Base-by-base conservation (phyloP, 768 basidiomycete genomes). In the Pulveroboletus frians region DNA sequence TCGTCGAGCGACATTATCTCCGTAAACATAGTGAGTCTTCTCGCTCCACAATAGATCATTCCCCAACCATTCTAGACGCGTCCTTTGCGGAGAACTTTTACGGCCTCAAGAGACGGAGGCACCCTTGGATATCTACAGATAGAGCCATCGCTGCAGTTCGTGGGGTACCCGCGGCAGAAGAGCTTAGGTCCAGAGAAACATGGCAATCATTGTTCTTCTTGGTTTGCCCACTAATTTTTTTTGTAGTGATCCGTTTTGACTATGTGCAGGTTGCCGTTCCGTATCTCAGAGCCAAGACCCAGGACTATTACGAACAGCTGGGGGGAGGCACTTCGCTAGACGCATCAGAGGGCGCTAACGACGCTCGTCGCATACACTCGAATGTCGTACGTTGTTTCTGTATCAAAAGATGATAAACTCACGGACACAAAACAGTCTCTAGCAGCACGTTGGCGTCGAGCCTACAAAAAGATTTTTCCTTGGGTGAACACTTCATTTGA, bases 31-130 rank as follows among this genome's bases (percentile, higher is more conserved):
- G 94, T 93, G 53, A 51, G 85, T 66, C 43, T 55, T 39, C 5
- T 38, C 2, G 11, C 11, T 29, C 37, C 18, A 32, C 5, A 9
- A 26, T 10, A 46, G 36, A 32, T 17, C 23, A n/a, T 29, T 30
- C 30, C 49, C 51, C 39, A 51, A 45, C 47, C 38, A 41, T 46
- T 49, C 29, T 59, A 96, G 95, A 85, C 68, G 90, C 94, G 18
- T 92, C 92, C 1, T 94, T 98, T 61, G 77, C 95, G 5, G 95
- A 98, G 68, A 88, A 95, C 60, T 98, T 99, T 65, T 98, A 98
- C 68, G 91, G 91, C 0, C 69, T 99, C 40, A 92, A 92, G 63
- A 72, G 93, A 37, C 75, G 91, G 50, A 72, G 88, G 32, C 74
- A 77, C 49, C 85, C 88, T 4, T 78, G 79, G 58, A 81, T 90